A percentile compares a stretch with the other conserved stretches of the same genome.
phyloP scores from a whole-genome alignment of 345 rosid genomes.

The Toxicodendron radicans region DNA sequence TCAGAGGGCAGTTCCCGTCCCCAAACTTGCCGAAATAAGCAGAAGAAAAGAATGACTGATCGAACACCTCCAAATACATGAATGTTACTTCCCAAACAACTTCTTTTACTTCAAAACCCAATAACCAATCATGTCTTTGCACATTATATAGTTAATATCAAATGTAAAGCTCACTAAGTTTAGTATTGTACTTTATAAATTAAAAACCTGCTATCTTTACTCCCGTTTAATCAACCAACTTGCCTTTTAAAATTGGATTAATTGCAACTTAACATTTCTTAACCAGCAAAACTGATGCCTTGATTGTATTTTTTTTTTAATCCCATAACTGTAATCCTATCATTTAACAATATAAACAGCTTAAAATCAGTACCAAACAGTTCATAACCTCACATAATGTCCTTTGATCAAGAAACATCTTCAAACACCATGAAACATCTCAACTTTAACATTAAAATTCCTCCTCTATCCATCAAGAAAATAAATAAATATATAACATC shows the following conservation, averaged over 20 bases:
- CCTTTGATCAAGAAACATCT: background rate
- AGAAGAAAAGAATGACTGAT: background rate
- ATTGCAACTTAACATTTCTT: background rate
- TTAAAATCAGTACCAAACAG: conserved; percentile 1
- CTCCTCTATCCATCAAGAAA: background rate
- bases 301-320: background rate
- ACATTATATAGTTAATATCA: background rate
- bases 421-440: background rate
- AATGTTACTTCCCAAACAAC: background rate
- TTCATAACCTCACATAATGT: background rate
- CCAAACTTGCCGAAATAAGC: background rate
- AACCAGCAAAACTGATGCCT: background rate
- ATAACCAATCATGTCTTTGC: background rate
- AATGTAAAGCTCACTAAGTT: background rate
- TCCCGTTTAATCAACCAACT: background rate
- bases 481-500: background rate
- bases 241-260: background rate
- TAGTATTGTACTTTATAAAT: background rate
- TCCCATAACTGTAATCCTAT: background rate
- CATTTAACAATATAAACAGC: background rate
- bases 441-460: background rate
- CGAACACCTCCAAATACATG: background rate
- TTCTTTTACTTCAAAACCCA: background rate
- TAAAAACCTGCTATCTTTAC: background rate
- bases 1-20: background rate